Evolutionary conservation across 805 yeast species (phyloP), one percentile per base, ranked within the genome.

Genomic region (Scheffersomyces spartinae): DNA sequence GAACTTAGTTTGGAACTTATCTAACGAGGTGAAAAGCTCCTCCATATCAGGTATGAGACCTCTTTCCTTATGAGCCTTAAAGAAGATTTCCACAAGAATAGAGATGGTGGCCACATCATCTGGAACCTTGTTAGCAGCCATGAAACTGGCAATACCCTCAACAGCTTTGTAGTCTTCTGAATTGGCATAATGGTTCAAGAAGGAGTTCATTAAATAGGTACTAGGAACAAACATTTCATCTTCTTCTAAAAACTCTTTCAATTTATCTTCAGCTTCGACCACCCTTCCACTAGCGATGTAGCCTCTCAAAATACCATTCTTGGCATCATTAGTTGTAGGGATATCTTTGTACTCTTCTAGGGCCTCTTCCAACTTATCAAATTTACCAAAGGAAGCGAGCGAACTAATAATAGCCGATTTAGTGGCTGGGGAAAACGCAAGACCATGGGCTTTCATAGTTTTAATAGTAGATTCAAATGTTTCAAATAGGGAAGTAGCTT

Each of bases 61-160:
- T 18, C 63, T 54, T n/a, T 50, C 52, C 20, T 49, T 49, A 17
- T 60, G 52, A 18, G 50, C 29, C 41, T 69, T 71, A 50, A 75
- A 58, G 34, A 64, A 55, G 26, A 63, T 47, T 38, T 75, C 74
- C 27, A 76, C 58, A 13, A 75, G 49, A 18, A 68, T 63, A 3
- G 85, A 66, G 47, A 70, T 70, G 2, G 86, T 75, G 10, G 71
- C 71, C 23, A 71, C 57, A 42, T 74, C 81, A 15, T 78, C 77
- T 18, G 55, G 39, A 13, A 75, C 45, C 3, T 51, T 43, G 14
- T 52, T 30, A 17, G 43, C 44, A 20, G 40, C 43, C 70, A 74
- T 64, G 30, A 54, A 52, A 17, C 60, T 31, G 15, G 55, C 52
- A 21, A 77, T 46, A 9, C 69, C 53, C n/a, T 54, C 57, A n/a